Evolutionary conservation across 345 rosid genomes (phyloP).

Genomic region (Trapa incisa): DNA sequence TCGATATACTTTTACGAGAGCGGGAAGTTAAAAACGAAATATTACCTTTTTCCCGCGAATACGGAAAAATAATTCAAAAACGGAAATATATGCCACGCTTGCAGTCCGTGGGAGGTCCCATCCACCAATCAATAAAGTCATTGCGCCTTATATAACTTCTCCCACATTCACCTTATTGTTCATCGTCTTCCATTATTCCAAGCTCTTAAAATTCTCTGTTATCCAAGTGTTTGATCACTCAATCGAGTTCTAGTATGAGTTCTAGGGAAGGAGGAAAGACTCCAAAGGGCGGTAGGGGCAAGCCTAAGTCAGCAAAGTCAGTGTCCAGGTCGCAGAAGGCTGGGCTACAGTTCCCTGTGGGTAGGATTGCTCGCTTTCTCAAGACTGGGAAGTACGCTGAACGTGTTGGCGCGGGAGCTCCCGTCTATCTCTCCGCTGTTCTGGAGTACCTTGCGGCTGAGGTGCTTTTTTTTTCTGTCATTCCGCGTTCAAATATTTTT

Average conservation of each 20-base stretch:
- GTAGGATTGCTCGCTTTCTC: slow-evolving; percentile 61
- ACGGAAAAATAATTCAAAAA: too few relatives aligned
- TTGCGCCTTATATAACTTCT: slow-evolving; percentile 15
- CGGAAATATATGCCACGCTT: slow-evolving; percentile 7
- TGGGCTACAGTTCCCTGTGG: slow-evolving; percentile 69
- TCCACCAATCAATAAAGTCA: slow-evolving; percentile 15
- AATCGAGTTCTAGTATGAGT: slow-evolving; percentile 26
- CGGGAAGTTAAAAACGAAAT: too few relatives aligned
- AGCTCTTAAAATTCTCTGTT: neutral
- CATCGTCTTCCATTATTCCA: neutral
- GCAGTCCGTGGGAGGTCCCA: slow-evolving; percentile 21
- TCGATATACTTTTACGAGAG: too few relatives aligned
- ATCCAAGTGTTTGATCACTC: neutral
- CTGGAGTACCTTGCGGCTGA: slow-evolving; percentile 77
- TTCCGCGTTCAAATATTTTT: neutral
- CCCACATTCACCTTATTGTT: too few relatives aligned
- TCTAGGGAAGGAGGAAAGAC: slow-evolving; percentile 29
- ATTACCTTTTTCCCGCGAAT: too few relatives aligned
- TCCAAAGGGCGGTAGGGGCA: slow-evolving; percentile 51
- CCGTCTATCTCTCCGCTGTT: slow-evolving; percentile 69
- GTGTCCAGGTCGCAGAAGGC: slow-evolving; percentile 65
- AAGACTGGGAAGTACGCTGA: slow-evolving; percentile 76
- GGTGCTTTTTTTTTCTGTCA: slow-evolving; percentile 18
- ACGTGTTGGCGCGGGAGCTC: slow-evolving; percentile 73
- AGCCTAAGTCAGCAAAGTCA: slow-evolving; percentile 50